A percentile compares a stretch with the other conserved stretches of the same genome.
Conservation (phyloP, 2,329 filamentous ascomycete species). For the Trichoderma atrobrunneum region DNA sequence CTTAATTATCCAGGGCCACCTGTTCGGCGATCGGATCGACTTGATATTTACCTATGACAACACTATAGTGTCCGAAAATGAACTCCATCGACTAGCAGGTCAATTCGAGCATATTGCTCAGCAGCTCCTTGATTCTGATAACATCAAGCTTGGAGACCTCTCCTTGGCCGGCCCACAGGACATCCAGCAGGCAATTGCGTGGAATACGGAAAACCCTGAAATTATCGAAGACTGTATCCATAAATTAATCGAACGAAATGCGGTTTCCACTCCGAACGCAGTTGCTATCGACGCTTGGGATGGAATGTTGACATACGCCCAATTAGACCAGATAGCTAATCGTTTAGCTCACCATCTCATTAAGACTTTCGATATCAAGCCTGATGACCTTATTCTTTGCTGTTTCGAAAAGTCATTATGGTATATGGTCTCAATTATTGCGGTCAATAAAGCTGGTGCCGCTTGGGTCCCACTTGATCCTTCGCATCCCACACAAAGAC, state of each 20-base stretch:
- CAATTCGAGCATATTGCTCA: slow-evolving; percentile 7
- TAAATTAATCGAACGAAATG: slow-evolving; percentile 29
- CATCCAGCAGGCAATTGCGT: not conserved
- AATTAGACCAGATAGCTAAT: slow-evolving; percentile 11
- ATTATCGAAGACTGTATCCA: slow-evolving; percentile 10
- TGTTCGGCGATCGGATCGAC: not conserved
- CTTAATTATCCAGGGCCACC: not conserved
- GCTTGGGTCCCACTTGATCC: slow-evolving; percentile 23
- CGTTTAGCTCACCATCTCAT: not conserved
- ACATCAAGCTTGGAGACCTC: not conserved
- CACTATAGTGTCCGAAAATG: not conserved
- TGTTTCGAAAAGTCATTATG: slow-evolving; percentile 23
- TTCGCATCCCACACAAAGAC: slow-evolving; percentile 3
- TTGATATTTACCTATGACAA: not conserved
- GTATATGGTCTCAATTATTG: slow-evolving; percentile 25
- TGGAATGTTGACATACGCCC: slow-evolving; percentile 9
- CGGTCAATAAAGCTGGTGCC: slow-evolving; percentile 29
- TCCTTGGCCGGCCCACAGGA: not conserved
- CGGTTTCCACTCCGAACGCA: not conserved
- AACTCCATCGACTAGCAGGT: not conserved
- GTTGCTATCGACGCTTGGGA: slow-evolving; percentile 13
- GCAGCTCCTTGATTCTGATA: not conserved
- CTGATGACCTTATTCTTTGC: not conserved
- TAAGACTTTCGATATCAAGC: not conserved
- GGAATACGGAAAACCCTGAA: not conserved